Evolutionary conservation across 148 eudicot species (phyloP).

Genomic region (Tetragonia tetragonoides): DNA sequence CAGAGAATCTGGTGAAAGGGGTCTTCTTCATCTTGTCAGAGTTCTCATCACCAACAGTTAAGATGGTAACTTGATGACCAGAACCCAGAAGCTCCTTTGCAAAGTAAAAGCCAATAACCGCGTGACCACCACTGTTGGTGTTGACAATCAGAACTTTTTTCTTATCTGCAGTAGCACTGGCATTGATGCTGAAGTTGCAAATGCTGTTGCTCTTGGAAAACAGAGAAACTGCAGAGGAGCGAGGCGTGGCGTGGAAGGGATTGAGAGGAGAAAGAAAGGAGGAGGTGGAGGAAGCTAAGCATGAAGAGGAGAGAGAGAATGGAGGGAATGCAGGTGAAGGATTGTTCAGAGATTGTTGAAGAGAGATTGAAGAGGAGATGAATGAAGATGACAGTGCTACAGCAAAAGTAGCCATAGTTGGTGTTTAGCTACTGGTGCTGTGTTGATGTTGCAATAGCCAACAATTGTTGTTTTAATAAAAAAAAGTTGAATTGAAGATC

Average conservation of each 20-base stretch:
- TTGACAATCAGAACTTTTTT: constrained; percentile 80
- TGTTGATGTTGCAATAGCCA: constrained; percentile 16
- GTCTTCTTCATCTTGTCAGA: constrained; percentile 99
- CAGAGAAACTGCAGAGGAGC: constrained; percentile 17
- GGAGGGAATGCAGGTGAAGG: constrained; percentile 26
- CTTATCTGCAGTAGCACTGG: constrained; percentile 41
- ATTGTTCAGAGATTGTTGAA: constrained; percentile 15
- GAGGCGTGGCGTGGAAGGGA: constrained; percentile 7
- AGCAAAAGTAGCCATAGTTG: constrained; percentile 67
- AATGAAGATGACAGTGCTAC: constrained; percentile 40
- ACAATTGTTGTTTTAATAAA: neutral
- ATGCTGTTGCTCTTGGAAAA: constrained; percentile 22
- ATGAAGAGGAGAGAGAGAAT: constrained; percentile 36
- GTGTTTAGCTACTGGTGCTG: constrained; percentile 7
- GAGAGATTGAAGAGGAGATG: constrained; percentile 27
- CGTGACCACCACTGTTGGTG: constrained; percentile 89
- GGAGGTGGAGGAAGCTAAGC: constrained; percentile 28
- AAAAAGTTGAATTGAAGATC: constrained; percentile 1
- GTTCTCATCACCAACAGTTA: constrained; percentile 83
- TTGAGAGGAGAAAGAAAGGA: constrained; percentile 27
- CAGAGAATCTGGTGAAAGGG: constrained; percentile 85
- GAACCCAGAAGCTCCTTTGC: constrained; percentile 79
- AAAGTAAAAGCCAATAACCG: constrained; percentile 91
- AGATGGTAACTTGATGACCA: constrained; percentile 78
- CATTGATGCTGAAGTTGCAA: constrained; percentile 35